phyloP scores from a whole-genome alignment of 768 basidiomycete species.

The Tylopilus balloui region DNA sequence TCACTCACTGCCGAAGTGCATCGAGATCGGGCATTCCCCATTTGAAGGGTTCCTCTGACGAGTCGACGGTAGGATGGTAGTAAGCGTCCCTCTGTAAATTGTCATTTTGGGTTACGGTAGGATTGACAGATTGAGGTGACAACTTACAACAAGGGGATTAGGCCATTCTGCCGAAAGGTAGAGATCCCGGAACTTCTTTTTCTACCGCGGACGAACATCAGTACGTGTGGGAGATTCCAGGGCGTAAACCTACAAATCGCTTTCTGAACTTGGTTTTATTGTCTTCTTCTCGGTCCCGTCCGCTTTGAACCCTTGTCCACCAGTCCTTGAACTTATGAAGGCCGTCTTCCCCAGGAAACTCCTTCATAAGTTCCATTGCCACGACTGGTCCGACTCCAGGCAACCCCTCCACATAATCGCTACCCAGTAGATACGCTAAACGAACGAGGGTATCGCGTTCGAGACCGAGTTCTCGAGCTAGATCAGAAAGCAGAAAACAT shows the following conservation, averaged over 20 bases:
- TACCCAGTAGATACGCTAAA: conserved; percentile 91
- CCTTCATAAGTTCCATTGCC: conserved; percentile 91
- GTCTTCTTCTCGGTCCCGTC: conserved; percentile 75
- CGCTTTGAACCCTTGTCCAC: conserved; percentile 92
- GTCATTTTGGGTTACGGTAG: not conserved
- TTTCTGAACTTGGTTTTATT: conserved; percentile 73
- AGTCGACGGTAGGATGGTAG: conserved; percentile 85
- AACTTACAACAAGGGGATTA: conserved; percentile 78
- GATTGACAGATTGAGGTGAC: conserved; percentile 7
- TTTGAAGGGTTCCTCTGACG: conserved; percentile 89
- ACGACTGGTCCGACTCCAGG: conserved; percentile 92
- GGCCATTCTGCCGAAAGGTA: conserved; percentile 86
- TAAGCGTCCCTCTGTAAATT: conserved; percentile 78
- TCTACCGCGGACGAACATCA: conserved; percentile 44
- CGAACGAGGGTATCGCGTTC: conserved; percentile 82
- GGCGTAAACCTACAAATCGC: conserved; percentile 66
- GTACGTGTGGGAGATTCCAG: conserved; percentile 7
- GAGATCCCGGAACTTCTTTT: conserved; percentile 83
- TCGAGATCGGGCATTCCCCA: conserved; percentile 98
- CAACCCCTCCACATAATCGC: conserved; percentile 93
- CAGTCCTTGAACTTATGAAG: conserved; percentile 86
- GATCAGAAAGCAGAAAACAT: conserved; percentile 82
- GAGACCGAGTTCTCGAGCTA: conserved; percentile 82
- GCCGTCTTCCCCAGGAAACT: conserved; percentile 85
- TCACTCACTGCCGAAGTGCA: conserved; percentile 71